phyloP scores from a whole-genome alignment of 2,329 filamentous ascomycete genomes.

The Apiospora phragmitis region DNA sequence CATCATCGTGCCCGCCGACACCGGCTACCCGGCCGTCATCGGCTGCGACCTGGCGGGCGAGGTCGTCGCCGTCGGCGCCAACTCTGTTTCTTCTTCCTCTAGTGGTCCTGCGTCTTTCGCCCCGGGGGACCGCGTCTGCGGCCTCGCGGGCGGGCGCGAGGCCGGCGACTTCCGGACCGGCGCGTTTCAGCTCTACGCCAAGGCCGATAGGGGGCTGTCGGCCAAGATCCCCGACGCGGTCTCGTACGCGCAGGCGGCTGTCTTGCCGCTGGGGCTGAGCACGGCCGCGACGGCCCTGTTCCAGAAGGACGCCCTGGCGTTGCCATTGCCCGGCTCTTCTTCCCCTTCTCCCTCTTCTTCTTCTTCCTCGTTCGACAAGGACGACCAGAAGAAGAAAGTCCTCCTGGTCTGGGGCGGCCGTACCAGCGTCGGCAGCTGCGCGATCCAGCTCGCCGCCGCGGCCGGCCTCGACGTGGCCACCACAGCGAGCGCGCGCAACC shows the following conservation, averaged over 20 bases:
- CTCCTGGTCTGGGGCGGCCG: slow-evolving; percentile 33
- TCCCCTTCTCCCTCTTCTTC: too few relatives aligned
- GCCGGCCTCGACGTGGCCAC: slow-evolving; percentile 42
- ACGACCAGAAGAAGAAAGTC: neutral
- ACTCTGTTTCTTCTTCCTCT: neutral
- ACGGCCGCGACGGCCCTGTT: slow-evolving; percentile 20
- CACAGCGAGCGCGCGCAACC: slow-evolving; percentile 34
- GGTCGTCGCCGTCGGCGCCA: slow-evolving; percentile 30
- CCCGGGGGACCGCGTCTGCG: slow-evolving; percentile 28
- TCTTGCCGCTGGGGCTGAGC: slow-evolving; percentile 20
- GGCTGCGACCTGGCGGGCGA: slow-evolving; percentile 34
- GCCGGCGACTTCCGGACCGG: slow-evolving; percentile 17
- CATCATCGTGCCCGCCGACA: slow-evolving; percentile 21
- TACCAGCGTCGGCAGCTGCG: slow-evolving; percentile 41
- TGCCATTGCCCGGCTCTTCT: slow-evolving; percentile 10
- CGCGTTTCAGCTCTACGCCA: slow-evolving; percentile 21
- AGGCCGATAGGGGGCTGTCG: neutral
- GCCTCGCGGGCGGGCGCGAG: slow-evolving; percentile 9
- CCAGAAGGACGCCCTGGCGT: slow-evolving; percentile 10
- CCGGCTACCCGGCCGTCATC: slow-evolving; percentile 33
- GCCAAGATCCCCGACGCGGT: slow-evolving; percentile 19
- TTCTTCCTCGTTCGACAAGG: neutral
- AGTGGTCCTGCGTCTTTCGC: too few relatives aligned
- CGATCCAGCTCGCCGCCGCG: slow-evolving; percentile 40
- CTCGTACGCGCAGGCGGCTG: slow-evolving; percentile 16